Conservation (phyloP, 257 asterid species). For the Euphrasia confusa region DNA sequence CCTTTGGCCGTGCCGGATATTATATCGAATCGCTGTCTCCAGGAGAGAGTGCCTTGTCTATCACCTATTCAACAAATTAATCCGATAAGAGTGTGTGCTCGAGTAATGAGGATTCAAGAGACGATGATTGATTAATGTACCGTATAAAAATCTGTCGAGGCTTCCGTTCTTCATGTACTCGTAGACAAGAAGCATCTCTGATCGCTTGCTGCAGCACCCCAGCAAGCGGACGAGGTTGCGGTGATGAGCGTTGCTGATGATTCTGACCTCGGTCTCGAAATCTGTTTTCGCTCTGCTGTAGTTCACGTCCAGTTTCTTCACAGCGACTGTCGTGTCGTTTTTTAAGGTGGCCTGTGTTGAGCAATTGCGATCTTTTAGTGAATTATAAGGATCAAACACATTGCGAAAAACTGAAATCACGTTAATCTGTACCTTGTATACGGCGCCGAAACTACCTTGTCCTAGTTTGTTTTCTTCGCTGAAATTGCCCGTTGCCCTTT, state of each 20-base stretch:
- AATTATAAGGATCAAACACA: no score
- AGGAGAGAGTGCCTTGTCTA: background rate
- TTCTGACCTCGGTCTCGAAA: background rate
- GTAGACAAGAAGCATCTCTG: background rate
- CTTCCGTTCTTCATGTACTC: background rate
- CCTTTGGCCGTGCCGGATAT: background rate
- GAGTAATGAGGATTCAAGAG: no score
- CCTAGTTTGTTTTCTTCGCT: slow-evolving; percentile 60
- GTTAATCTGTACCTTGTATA: slow-evolving; percentile 49
- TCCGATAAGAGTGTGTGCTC: no score
- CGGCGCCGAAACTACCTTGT: slow-evolving; percentile 70
- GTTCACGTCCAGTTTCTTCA: background rate
- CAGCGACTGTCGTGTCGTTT: background rate
- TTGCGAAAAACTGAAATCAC: no score
- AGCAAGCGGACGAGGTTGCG: background rate
- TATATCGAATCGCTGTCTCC: background rate
- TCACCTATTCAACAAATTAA: background rate
- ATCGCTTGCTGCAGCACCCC: background rate
- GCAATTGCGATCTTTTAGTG: background rate
- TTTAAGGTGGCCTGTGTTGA: background rate
- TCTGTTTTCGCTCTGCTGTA: background rate
- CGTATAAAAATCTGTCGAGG: background rate
- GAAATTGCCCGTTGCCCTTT: slow-evolving; percentile 53
- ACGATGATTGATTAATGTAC: background rate
- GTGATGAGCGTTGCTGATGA: background rate